Percentiles rank a stretch among this genome's conserved stretches.
Evolutionary conservation across 345 rosid genomes (phyloP).

Genomic region (Brassica cretica): DNA sequence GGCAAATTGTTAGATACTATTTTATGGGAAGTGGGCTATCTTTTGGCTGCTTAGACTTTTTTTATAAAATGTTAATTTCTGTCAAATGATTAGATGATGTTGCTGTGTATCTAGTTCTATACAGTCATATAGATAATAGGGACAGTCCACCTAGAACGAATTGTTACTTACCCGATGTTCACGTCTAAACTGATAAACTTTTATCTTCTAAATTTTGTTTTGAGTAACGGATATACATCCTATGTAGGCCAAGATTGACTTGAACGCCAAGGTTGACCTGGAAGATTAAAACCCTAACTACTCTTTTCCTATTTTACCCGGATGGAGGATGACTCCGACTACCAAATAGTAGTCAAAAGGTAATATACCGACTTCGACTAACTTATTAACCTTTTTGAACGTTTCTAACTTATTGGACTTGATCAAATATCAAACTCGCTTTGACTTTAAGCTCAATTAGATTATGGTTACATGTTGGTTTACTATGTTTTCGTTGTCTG

Average conservation of each 20-base stretch:
- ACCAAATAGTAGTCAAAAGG: constrained; percentile 15
- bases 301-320: neutral
- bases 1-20: constrained; percentile 1
- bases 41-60: constrained; percentile 13
- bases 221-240: neutral
- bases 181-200: neutral
- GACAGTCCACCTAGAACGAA: neutral
- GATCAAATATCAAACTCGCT: neutral
- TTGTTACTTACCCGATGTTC: neutral
- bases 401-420: neutral
- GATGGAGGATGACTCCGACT: neutral
- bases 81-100: constrained; percentile 11
- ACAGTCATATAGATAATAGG: neutral
- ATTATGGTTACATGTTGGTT: neutral
- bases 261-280: constrained; percentile 33
- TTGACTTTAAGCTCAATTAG: neutral
- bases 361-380: neutral
- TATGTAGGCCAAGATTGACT: constrained; percentile 18
- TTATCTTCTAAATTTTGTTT: neutral
- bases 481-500: neutral
- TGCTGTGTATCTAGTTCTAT: neutral
- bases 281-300: constrained; percentile 22
- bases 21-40: constrained; percentile 16
- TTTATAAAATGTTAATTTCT: neutral
- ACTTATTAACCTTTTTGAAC: neutral